Percentiles rank a stretch among this genome's conserved stretches.
phyloP scores from a whole-genome alignment of 129 eudicot species.

The Deinandra increscens region DNA sequence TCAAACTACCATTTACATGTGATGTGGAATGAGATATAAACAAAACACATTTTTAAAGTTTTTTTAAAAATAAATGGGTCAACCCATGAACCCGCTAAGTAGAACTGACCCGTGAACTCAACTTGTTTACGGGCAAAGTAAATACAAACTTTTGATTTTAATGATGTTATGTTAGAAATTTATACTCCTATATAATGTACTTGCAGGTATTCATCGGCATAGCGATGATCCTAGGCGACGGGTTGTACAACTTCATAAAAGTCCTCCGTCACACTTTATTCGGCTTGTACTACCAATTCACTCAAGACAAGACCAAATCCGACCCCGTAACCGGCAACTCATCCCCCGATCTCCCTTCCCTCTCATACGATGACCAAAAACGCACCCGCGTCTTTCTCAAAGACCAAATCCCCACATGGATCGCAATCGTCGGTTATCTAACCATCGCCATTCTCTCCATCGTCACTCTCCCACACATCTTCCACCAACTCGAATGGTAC shows the following conservation, averaged over 20 bases:
- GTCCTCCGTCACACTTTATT: constrained; percentile 61
- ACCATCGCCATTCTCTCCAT: constrained; percentile 57
- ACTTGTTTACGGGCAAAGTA: too few relatives aligned
- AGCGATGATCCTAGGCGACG: constrained; percentile 93
- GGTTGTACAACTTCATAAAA: constrained; percentile 79
- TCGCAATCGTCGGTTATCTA: constrained; percentile 62
- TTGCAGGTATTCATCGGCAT: constrained; percentile 79
- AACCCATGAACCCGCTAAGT: too few relatives aligned
- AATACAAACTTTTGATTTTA: too few relatives aligned
- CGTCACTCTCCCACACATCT: constrained; percentile 64
- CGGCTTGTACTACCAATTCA: constrained; percentile 56
- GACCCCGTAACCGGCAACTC: constrained; percentile 40
- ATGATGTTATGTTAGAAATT: too few relatives aligned
- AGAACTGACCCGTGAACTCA: too few relatives aligned
- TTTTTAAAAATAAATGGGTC: neutral
- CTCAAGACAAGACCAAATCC: constrained; percentile 6
- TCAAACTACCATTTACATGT: too few relatives aligned
- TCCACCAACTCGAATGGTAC: constrained; percentile 77
- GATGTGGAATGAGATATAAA: too few relatives aligned
- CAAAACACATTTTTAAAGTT: too few relatives aligned
- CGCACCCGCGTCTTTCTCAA: constrained; percentile 68
- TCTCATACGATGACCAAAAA: constrained; percentile 66
- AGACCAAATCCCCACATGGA: constrained; percentile 84
- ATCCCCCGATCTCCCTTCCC: constrained; percentile 20
- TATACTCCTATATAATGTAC: too few relatives aligned